Base-by-base conservation (phyloP, 495 filamentous ascomycete genomes). In the Aspergillus carlsbadensis region DNA sequence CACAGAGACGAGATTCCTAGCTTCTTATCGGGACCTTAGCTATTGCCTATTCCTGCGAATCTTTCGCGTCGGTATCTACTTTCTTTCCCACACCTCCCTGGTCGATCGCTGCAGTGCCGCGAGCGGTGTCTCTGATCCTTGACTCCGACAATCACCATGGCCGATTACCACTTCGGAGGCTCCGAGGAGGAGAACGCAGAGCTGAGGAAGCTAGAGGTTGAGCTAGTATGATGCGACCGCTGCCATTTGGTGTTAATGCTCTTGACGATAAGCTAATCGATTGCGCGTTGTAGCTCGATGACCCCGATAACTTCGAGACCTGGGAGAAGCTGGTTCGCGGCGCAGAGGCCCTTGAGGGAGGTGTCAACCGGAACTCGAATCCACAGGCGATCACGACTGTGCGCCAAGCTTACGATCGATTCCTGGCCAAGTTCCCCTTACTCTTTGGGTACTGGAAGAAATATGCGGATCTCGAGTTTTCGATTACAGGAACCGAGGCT, bases 361-460 rank as follows among this genome's bases (percentile, higher is more conserved):
- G 94, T 11, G 82, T 99, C 51, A 98, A 92, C 64, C 87, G 95
- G 55, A 98, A 99, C 70, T 97, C 94, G 48, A 96, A 89, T 63
- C 92, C 95, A 5, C 89, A 96, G 66, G 89, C 94, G 5, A 92
- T 99, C 62, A 87, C 89, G 20, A 85, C 90, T 10, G 86, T 88
- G 29, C 85, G 94, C 63, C 83, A 88, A 62, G 81, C 87, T 49
- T 98, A 96, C 70, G 95, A 99, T 69, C 84, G 88, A 8, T 93
- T 99, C 66, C 84, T 99, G 8, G 87, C 91, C 51, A 96, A 96
- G 67, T 99, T 97, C 65, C 94, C 94, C 1, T 80, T 98, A 21
- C 83, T 98, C 2, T 99, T 97, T 68, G 94, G 92, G 39, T 99
- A 97, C 73, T 99, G 94, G 94, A 97, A 97, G 77, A 98, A 96